A percentile compares a stretch with the other conserved stretches of the same genome.
These are phyloP conservation scores for Hansenula sp. DNA, from an alignment of 1,139 yeast genomes.

Conservation along the genomic window DNA sequence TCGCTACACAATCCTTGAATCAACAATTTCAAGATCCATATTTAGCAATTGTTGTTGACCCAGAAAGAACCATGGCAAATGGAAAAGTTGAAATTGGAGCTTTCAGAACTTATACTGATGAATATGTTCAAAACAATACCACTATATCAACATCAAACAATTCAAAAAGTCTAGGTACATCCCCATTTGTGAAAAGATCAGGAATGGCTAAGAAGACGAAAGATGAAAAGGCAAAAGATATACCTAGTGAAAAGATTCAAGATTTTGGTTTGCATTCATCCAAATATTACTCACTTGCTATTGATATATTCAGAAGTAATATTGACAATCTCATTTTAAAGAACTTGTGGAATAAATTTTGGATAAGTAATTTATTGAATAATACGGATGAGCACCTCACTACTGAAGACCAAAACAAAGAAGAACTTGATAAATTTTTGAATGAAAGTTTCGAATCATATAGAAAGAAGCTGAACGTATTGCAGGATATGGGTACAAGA, in stretches of 20 bases:
- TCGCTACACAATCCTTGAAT: slow-evolving; percentile 79
- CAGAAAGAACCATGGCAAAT: slow-evolving; percentile 60
- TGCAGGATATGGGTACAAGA: not conserved
- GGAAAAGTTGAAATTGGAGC: slow-evolving; percentile 87
- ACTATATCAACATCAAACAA: not conserved
- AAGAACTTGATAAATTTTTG: slow-evolving; percentile 27
- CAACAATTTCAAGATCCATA: slow-evolving; percentile 91
- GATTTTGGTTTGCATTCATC: slow-evolving; percentile 74
- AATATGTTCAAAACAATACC: slow-evolving; percentile 22
- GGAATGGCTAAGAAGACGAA: slow-evolving; percentile 4
- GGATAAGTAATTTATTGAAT: slow-evolving; percentile 39
- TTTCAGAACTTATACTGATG: slow-evolving; percentile 71
- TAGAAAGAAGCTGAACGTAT: not conserved
- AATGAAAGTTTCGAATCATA: slow-evolving; percentile 5
- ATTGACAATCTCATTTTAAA: slow-evolving; percentile 48
- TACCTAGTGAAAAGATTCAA: slow-evolving; percentile 46
- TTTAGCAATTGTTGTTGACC: slow-evolving; percentile 85
- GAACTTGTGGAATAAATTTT: slow-evolving; percentile 44
- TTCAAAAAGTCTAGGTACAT: slow-evolving; percentile 6
- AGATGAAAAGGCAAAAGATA: slow-evolving; percentile 5
- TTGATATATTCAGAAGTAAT: slow-evolving; percentile 57
- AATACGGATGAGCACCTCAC: slow-evolving; percentile 15
- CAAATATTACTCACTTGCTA: slow-evolving; percentile 65
- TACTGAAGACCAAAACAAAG: slow-evolving; percentile 18
- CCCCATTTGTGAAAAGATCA: slow-evolving; percentile 10